A percentile compares a stretch with the other conserved stretches of the same genome.
Conservation (phyloP, 2,329 filamentous ascomycete species). For the Rhynchosporium graminicola region DNA sequence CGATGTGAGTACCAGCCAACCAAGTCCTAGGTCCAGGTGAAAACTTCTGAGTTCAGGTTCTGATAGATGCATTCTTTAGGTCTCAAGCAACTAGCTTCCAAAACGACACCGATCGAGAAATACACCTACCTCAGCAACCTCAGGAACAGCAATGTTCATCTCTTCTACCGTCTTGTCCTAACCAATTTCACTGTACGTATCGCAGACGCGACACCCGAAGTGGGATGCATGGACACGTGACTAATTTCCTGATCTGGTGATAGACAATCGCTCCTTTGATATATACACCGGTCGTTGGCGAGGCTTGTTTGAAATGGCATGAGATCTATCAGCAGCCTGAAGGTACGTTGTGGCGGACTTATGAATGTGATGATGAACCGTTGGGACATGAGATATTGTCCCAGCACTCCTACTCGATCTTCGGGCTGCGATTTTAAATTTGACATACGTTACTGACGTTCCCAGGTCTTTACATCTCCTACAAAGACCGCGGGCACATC, state of each 20-base stretch:
- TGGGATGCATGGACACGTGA: conserved; percentile 15
- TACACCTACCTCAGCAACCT: conserved; percentile 39
- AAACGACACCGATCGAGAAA: conserved; percentile 37
- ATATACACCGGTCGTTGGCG: conserved; percentile 65
- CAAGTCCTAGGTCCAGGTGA: neutral
- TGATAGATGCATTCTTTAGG: conserved; percentile 25
- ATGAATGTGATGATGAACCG: neutral
- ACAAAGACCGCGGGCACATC: conserved; percentile 65
- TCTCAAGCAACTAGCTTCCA: conserved; percentile 37
- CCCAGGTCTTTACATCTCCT: conserved; percentile 65
- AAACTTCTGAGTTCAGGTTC: neutral
- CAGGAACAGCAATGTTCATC: conserved; percentile 36
- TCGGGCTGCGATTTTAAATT: neutral
- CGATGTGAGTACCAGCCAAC: conserved; percentile 31
- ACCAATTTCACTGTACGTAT: conserved; percentile 35
- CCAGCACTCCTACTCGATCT: neutral
- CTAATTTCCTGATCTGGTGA: conserved; percentile 7
- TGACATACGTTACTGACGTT: conserved; percentile 15
- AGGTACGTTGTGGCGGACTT: conserved; percentile 42
- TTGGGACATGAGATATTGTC: neutral
- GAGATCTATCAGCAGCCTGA: conserved; percentile 74
- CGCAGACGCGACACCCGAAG: neutral
- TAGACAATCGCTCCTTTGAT: conserved; percentile 54
- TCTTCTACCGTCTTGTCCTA: conserved; percentile 38
- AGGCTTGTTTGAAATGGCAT: conserved; percentile 73